These are phyloP conservation scores for Rhododendron kiyosumense DNA, from an alignment of 148 eudicot species.

Conservation along the genomic window DNA sequence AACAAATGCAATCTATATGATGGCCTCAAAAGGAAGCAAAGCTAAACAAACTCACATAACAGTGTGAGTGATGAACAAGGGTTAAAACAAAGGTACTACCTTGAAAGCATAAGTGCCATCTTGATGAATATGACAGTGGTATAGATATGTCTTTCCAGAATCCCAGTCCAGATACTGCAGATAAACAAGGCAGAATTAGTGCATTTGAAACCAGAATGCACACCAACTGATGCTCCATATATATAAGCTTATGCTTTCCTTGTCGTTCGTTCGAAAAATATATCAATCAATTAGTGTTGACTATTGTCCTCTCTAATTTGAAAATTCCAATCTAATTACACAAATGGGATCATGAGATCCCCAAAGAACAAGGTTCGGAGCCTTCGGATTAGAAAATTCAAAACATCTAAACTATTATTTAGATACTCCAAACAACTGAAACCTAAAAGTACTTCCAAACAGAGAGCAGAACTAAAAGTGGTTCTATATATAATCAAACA, in stretches of 20 bases:
- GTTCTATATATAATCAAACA: background rate
- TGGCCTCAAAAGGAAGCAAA: background rate
- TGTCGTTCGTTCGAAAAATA: background rate
- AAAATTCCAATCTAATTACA: background rate
- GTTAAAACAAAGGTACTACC: conserved; percentile 25
- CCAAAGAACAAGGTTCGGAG: background rate
- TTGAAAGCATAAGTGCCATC: conserved; percentile 54
- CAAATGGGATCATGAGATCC: background rate
- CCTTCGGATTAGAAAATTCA: background rate
- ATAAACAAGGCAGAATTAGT: conserved; percentile 1
- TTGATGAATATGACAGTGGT: conserved; percentile 49
- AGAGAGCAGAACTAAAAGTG: background rate
- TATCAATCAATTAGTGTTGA: too few species aligned
- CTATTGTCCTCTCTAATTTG: background rate
- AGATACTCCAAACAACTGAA: background rate
- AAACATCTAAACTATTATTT: background rate
- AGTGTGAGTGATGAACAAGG: background rate
- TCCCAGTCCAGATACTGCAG: conserved; percentile 67
- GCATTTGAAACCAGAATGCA: background rate
- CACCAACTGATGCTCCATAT: background rate
- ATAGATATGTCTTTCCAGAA: conserved; percentile 41
- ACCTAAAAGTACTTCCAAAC: background rate
- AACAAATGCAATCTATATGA: background rate
- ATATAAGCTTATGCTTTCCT: background rate
- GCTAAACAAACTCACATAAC: too few species aligned